A percentile compares a stretch with the other conserved stretches of the same genome.
These are phyloP conservation scores for Onygenales sp. DNA, from an alignment of 2,329 filamentous ascomycete species.

Conservation along the genomic window DNA sequence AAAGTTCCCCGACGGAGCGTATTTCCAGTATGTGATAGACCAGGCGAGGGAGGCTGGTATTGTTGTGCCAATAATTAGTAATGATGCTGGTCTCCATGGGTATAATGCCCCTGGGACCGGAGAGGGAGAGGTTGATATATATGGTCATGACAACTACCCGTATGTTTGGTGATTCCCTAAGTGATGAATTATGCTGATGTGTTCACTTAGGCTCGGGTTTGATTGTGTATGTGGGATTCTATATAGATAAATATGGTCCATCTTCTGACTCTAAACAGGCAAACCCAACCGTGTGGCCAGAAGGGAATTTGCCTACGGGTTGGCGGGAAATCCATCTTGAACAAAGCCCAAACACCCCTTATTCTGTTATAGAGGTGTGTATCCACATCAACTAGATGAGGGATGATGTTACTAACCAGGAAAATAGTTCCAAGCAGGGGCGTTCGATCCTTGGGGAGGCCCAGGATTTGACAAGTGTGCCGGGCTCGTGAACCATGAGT, in stretches of 20 bases:
- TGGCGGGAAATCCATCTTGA: constrained; percentile 46
- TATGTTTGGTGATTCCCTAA: constrained; percentile 9
- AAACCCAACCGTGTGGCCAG: constrained; percentile 54
- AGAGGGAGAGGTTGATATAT: constrained; percentile 50
- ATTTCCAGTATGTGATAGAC: constrained; percentile 62
- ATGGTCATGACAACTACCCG: constrained; percentile 58
- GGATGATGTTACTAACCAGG: background rate
- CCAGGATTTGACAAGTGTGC: constrained; percentile 59
- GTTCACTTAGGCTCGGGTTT: constrained; percentile 25
- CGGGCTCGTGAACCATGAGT: constrained; percentile 59
- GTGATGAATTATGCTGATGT: background rate
- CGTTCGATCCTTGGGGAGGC: constrained; percentile 68
- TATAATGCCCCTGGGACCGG: constrained; percentile 57
- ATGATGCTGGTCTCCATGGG: constrained; percentile 55
- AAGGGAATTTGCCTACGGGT: constrained; percentile 45
- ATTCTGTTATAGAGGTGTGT: constrained; percentile 49
- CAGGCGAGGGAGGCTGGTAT: constrained; percentile 60
- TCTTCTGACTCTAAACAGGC: constrained; percentile 18
- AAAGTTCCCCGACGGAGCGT: constrained; percentile 56
- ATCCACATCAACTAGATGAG: background rate
- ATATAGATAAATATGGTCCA: too few species aligned
- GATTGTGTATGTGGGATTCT: constrained; percentile 23
- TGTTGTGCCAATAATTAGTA: constrained; percentile 64
- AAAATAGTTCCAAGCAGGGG: constrained; percentile 56
- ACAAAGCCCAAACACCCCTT: constrained; percentile 57